Conservation (phyloP, 2,329 filamentous ascomycete species). For the Fusarium illudens region DNA sequence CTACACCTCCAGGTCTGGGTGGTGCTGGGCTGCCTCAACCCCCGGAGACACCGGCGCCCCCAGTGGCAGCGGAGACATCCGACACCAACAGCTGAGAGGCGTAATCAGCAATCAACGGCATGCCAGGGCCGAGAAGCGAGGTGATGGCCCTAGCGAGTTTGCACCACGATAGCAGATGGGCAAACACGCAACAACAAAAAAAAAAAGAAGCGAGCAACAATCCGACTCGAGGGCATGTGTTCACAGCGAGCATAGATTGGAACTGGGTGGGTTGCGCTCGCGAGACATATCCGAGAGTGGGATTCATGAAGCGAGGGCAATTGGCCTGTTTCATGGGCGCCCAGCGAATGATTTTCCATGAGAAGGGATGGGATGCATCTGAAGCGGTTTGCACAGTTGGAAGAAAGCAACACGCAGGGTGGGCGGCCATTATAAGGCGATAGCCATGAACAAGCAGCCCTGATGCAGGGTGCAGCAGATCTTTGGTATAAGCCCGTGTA, state of each 20-base stretch:
- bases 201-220: slow-evolving; percentile 21
- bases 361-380: neutral
- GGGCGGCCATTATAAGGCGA: neutral
- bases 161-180: slow-evolving; percentile 13
- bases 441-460: slow-evolving; percentile 8
- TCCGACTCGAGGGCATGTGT: slow-evolving; percentile 28
- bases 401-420: slow-evolving; percentile 9
- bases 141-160: slow-evolving; percentile 8
- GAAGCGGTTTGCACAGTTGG: slow-evolving; percentile 22
- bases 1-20: slow-evolving; percentile 47
- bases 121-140: slow-evolving; percentile 2
- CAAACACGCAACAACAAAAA: slow-evolving; percentile 12
- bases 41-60: slow-evolving; percentile 47
- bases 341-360: slow-evolving; percentile 21
- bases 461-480: slow-evolving; percentile 1
- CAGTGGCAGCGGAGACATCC: slow-evolving; percentile 44
- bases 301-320: slow-evolving; percentile 19
- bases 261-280: slow-evolving; percentile 20
- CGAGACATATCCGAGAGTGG: slow-evolving; percentile 19
- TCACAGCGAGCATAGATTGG: slow-evolving; percentile 29
- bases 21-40: slow-evolving; percentile 47
- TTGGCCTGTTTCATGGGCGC: slow-evolving; percentile 10
- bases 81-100: slow-evolving; percentile 36
- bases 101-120: neutral
- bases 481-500: slow-evolving; percentile 28